Evolutionary conservation across 2,329 filamentous ascomycete species (phyloP), one percentile per base, ranked within the genome.

Genomic region (Fusarium hainanense): DNA sequence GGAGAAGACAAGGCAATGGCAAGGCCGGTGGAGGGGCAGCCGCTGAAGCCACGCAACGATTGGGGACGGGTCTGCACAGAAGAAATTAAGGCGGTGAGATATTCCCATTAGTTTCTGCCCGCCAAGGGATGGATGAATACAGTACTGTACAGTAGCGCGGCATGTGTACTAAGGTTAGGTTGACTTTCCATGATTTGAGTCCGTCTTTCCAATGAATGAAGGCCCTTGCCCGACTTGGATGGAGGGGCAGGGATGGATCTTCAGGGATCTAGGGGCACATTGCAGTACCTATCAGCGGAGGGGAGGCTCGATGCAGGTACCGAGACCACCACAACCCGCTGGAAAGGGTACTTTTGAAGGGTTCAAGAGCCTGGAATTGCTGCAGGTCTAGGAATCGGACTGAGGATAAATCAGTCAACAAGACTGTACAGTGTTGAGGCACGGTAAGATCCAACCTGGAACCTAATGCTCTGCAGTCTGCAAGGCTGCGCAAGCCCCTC

Each of bases 71-170:
- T 47, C 52, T 58, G 37, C 44, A 32, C 58, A 60, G 28, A 46
- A 72, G 69, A 75, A 69, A 74, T 72, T 74, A 69, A 75, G 68
- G 74, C 74, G 74, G 74, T 76, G 74, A 75, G 73, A 52, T 57
- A 57, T 65, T 63, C 49, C 41, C 54, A 59, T 63, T 63, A 63
- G 68, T 70, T 67, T 74, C 67, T 73, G 69, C 58, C 66, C 68
- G 63, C 67, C 62, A 66, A 66, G 64, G 51, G 62, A 61, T 52
- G 49, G 49, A 25, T 52, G 49, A 52, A 52, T 52, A 52, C 49
- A 52, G 49, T 42, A 52, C 37, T 52, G 49, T 52, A 52, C 49
- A 52, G 49, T 52, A 52, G 49, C 49, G 43, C 43, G 56, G 54
- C 51, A 68, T 69, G 66, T 66, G 60, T 69, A 28, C 28, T 28